Evolutionary conservation across 148 eudicot genomes (phyloP).

Genomic region (Silene conica): DNA sequence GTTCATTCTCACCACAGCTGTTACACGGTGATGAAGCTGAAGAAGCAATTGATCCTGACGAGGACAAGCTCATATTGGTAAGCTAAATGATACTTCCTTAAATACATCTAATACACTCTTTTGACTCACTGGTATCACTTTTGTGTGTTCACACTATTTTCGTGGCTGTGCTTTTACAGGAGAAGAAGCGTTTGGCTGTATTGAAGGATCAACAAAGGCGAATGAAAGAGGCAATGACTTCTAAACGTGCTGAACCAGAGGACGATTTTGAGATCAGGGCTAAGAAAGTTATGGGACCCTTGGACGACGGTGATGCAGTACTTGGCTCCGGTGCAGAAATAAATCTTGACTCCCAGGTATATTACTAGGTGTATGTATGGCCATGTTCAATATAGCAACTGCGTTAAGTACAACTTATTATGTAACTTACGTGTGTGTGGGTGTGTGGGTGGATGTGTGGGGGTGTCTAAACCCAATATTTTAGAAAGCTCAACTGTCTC

Average conservation of each 20-base stretch:
- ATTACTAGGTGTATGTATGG: background rate
- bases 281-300: conserved; percentile 78
- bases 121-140: background rate
- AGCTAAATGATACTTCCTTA: conserved; percentile 15
- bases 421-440: too few relatives aligned
- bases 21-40: conserved; percentile 78
- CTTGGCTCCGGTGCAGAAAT: conserved; percentile 83
- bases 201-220: conserved; percentile 62
- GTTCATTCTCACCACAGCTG: conserved; percentile 87
- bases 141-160: background rate
- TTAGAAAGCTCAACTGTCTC: too few relatives aligned
- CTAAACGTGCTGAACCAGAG: conserved; percentile 52
- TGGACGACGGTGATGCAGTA: conserved; percentile 93
- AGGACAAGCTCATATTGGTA: conserved; percentile 75
- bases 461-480: too few relatives aligned
- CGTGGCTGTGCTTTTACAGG: conserved; percentile 34
- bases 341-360: conserved; percentile 79
- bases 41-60: conserved; percentile 97
- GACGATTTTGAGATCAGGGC: conserved; percentile 84
- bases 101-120: background rate
- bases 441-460: too few relatives aligned
- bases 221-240: conserved; percentile 67
- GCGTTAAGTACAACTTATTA: background rate
- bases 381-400: background rate
- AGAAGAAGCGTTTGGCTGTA: conserved; percentile 69